Conservation (phyloP, 2,329 filamentous ascomycete species). For the Chrysoporthe austroafricana region DNA sequence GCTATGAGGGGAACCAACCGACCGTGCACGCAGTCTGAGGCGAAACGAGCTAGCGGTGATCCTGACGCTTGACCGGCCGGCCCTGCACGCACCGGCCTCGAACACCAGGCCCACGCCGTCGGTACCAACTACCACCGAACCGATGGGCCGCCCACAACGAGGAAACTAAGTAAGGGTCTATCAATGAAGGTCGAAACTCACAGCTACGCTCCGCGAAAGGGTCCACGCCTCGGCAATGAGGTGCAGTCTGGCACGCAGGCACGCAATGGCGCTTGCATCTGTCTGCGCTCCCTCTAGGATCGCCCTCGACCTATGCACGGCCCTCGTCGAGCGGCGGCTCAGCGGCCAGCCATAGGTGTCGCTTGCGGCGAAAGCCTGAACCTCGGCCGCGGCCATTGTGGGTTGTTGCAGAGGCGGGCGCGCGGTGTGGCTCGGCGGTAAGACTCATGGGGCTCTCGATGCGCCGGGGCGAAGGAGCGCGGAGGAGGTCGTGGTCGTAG, state of each 20-base stretch:
- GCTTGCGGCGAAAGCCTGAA: conserved; percentile 49
- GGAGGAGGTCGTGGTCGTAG: not conserved
- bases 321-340: conserved; percentile 37
- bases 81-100: conserved; percentile 8
- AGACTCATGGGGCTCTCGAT: conserved; percentile 50
- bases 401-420: conserved; percentile 45
- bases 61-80: conserved; percentile 1
- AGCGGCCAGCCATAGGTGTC: conserved; percentile 42
- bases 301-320: conserved; percentile 38
- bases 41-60: conserved; percentile 8
- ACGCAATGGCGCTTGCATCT: conserved; percentile 10
- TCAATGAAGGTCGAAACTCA: conserved; percentile 33
- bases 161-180: not conserved
- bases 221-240: conserved; percentile 49
- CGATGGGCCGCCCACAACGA: not conserved
- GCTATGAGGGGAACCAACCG: not conserved
- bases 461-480: conserved; percentile 26
- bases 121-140: conserved; percentile 4
- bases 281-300: conserved; percentile 36
- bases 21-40: not conserved
- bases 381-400: conserved; percentile 59
- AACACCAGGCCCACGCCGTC: conserved; percentile 10
- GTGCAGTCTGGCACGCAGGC: conserved; percentile 40
- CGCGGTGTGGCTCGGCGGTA: conserved; percentile 43
- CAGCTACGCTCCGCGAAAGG: conserved; percentile 36